Conservation (phyloP, 116 monocot genomes). For the Trichopus zeylanicus region DNA sequence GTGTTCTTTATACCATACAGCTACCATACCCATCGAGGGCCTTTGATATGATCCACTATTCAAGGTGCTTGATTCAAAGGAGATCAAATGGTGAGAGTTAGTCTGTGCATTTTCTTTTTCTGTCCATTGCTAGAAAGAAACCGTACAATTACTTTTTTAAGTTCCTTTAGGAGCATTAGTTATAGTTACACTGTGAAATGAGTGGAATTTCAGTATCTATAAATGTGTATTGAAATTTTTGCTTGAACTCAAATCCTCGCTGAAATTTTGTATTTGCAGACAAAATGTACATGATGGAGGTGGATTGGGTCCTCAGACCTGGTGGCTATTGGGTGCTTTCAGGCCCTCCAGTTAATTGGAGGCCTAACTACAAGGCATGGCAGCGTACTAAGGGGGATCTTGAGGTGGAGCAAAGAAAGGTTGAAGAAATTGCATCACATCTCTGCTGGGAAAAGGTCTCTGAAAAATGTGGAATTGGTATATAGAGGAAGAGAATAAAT, state of each 20-base stretch:
- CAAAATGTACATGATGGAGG: no score
- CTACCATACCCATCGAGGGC: conserved; percentile 76
- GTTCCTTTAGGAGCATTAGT: no score
- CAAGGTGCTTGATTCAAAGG: conserved; percentile 75
- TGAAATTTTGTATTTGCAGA: conserved; percentile 16
- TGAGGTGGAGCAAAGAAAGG: conserved; percentile 50
- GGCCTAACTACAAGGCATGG: conserved; percentile 49
- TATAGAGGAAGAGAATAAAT: conserved; percentile 71
- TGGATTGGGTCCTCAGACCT: no score
- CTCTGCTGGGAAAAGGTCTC: conserved; percentile 76
- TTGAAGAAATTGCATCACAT: conserved; percentile 55
- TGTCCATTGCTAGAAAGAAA: no score
- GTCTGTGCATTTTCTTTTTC: no score
- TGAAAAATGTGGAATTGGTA: conserved; percentile 55
- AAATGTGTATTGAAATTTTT: no score
- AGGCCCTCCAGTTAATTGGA: conserved; percentile 88
- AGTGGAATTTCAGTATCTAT: no score
- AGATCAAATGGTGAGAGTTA: conserved; percentile 53
- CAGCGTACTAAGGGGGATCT: conserved; percentile 64
- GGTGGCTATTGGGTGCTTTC: no score
- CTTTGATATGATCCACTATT: conserved; percentile 84
- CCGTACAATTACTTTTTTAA: no score
- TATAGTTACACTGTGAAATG: no score
- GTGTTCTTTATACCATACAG: conserved; percentile 68
- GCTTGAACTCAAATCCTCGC: no score